Percentiles rank a stretch among this genome's conserved stretches.
phyloP scores from a whole-genome alignment of 176 grass and related monocot species.

The Aegilops longissima region DNA sequence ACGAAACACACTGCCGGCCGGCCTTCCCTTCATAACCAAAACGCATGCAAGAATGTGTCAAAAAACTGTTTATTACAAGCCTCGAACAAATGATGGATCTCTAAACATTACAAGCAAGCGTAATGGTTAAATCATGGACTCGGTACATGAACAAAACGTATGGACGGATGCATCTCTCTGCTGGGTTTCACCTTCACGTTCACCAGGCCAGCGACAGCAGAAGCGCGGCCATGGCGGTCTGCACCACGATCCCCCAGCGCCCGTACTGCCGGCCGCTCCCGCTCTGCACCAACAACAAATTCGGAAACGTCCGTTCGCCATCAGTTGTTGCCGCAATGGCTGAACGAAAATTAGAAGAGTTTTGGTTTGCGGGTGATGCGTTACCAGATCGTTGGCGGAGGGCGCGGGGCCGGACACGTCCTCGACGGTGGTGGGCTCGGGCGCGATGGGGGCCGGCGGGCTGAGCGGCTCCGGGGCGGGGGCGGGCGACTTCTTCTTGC shows the following conservation, averaged over 20 bases:
- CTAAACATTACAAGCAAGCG: not conserved
- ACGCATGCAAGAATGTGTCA: too few relatives aligned
- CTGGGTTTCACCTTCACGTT: not conserved
- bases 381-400: conserved; percentile 69
- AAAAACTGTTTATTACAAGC: not conserved
- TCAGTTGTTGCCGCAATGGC: not conserved
- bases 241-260: conserved; percentile 24
- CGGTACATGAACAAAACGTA: not conserved
- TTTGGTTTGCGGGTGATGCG: not conserved
- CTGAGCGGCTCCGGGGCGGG: conserved; percentile 56
- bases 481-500: conserved; percentile 64
- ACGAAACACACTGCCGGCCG: too few relatives aligned
- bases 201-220: conserved; percentile 43
- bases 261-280: not conserved
- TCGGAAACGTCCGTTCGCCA: too few relatives aligned
- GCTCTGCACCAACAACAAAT: conserved; percentile 5
- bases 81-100: not conserved
- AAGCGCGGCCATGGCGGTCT: conserved; percentile 31
- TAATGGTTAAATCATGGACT: conserved; percentile 9
- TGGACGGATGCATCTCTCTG: not conserved
- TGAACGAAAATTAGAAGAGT: not conserved
- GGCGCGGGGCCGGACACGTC: conserved; percentile 61
- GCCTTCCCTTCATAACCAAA: too few relatives aligned
- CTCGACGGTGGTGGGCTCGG: conserved; percentile 44
- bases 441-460: conserved; percentile 67